Percentiles rank a stretch among this genome's conserved stretches.
These are phyloP conservation scores for Symmetrospora coprosmae DNA, from an alignment of 768 basidiomycete species.

Conservation along the genomic window DNA sequence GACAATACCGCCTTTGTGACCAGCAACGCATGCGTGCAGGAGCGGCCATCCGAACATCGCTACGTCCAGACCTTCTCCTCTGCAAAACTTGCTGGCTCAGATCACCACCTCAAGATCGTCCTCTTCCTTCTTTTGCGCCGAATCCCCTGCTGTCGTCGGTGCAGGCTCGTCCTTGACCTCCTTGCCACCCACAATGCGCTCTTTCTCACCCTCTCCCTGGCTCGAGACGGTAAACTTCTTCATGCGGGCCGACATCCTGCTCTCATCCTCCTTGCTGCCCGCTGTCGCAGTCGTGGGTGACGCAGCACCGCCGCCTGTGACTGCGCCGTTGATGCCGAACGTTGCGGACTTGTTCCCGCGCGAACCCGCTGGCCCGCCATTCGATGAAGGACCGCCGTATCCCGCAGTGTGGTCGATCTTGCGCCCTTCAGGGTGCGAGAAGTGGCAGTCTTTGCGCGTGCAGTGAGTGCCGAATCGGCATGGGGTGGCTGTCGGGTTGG, in stretches of 20 bases:
- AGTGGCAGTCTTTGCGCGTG: constrained; percentile 70
- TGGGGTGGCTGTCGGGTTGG: constrained; percentile 36
- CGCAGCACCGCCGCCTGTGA: too few relatives aligned
- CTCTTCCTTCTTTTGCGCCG: not conserved
- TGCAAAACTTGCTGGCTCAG: too few relatives aligned
- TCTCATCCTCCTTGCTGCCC: not conserved
- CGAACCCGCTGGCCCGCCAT: not conserved
- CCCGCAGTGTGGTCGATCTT: not conserved
- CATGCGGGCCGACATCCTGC: constrained; percentile 19
- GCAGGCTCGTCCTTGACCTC: not conserved
- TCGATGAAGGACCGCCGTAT: not conserved
- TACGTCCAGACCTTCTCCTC: too few relatives aligned
- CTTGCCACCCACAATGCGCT: constrained; percentile 6
- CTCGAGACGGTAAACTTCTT: constrained; percentile 19
- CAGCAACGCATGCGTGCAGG: too few relatives aligned
- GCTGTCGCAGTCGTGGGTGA: not conserved
- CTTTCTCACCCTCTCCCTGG: not conserved
- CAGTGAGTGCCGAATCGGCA: constrained; percentile 78
- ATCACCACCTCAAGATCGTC: not conserved
- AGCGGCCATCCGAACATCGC: too few relatives aligned
- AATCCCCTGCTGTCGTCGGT: not conserved
- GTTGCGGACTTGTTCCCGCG: constrained; percentile 9
- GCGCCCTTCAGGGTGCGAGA: constrained; percentile 60
- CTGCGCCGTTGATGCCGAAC: not conserved
- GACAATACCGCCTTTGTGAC: too few relatives aligned